Evolutionary conservation across 768 basidiomycete species (phyloP).

Genomic region (Galerina sulciceps): DNA sequence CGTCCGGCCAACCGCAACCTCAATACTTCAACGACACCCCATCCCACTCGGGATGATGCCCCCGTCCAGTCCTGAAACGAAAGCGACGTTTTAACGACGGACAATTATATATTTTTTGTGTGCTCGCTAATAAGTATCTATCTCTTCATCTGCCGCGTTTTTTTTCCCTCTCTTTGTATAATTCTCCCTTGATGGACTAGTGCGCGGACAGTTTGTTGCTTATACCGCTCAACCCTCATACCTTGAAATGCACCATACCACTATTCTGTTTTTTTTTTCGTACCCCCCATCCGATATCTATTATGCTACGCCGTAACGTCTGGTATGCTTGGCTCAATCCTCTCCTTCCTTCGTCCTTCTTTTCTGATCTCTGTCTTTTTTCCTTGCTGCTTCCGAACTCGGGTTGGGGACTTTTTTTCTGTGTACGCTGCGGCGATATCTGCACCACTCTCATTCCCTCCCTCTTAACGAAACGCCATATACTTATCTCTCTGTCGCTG

Average conservation of each 20-base stretch:
- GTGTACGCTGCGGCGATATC: background rate
- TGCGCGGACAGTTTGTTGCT: conserved; percentile 14
- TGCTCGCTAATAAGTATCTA: background rate
- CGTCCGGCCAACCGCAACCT: conserved; percentile 32
- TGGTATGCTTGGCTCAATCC: conserved; percentile 18
- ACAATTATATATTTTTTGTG: conserved; percentile 7
- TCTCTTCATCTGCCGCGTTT: conserved; percentile 11
- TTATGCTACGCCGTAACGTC: conserved; percentile 14
- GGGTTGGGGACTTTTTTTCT: conserved; percentile 13
- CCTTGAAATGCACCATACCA: conserved; percentile 10
- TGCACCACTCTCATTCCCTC: background rate
- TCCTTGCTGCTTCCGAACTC: background rate
- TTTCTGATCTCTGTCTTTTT: conserved; percentile 8
- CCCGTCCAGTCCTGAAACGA: conserved; percentile 7
- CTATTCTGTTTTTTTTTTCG: conserved; percentile 5
- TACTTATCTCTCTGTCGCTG: conserved; percentile 1
- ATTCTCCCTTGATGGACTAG: conserved; percentile 13
- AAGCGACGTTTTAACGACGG: conserved; percentile 19
- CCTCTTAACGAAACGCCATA: background rate
- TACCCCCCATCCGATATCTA: conserved; percentile 7
- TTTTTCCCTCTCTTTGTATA: conserved; percentile 19
- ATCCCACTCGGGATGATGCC: conserved; percentile 37
- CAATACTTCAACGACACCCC: conserved; percentile 41
- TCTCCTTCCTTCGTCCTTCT: conserved; percentile 1
- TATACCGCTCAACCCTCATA: conserved; percentile 11